A percentile compares a stretch with the other conserved stretches of the same genome.
phyloP scores from a whole-genome alignment of 805 yeast species.

The Clavispora phyllophila region DNA sequence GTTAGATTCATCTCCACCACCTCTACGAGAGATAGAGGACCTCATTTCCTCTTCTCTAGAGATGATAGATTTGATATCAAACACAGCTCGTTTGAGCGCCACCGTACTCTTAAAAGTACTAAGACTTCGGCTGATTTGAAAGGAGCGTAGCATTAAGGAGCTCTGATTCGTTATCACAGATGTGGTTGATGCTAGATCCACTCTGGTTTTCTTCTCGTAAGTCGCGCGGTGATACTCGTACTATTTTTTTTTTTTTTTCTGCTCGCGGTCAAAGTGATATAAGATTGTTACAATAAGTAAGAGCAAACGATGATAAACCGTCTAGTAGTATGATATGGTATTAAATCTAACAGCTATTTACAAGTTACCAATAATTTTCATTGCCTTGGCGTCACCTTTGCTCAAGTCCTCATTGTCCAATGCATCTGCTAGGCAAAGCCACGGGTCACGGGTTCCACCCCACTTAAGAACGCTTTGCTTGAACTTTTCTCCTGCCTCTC shows the following conservation, averaged over 20 bases:
- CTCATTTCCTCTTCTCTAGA: slow-evolving; percentile 16
- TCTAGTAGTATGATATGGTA: neutral
- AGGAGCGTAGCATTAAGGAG: neutral
- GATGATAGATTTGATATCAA: slow-evolving; percentile 12
- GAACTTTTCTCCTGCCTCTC: slow-evolving; percentile 72
- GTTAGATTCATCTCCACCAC: slow-evolving; percentile 13
- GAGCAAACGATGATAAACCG: too few relatives aligned
- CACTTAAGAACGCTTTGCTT: slow-evolving; percentile 68
- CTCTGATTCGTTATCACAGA: too few relatives aligned
- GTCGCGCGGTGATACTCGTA: too few relatives aligned
- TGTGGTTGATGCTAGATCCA: too few relatives aligned
- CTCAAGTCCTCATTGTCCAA: slow-evolving; percentile 57
- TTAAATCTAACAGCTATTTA: neutral
- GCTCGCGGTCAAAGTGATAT: too few relatives aligned
- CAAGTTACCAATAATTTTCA: slow-evolving; percentile 38
- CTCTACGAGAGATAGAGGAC: slow-evolving; percentile 27
- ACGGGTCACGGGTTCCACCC: slow-evolving; percentile 93
- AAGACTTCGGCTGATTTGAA: neutral
- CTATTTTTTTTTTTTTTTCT: neutral
- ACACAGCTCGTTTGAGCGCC: slow-evolving; percentile 12
- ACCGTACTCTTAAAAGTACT: slow-evolving; percentile 16
- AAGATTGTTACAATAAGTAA: too few relatives aligned
- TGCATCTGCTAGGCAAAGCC: slow-evolving; percentile 79
- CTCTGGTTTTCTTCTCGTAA: too few relatives aligned
- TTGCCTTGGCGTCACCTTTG: slow-evolving; percentile 67